Evolutionary conservation across 2,329 filamentous ascomycete genomes (phyloP).

Genomic region (Aspergillus fructus): DNA sequence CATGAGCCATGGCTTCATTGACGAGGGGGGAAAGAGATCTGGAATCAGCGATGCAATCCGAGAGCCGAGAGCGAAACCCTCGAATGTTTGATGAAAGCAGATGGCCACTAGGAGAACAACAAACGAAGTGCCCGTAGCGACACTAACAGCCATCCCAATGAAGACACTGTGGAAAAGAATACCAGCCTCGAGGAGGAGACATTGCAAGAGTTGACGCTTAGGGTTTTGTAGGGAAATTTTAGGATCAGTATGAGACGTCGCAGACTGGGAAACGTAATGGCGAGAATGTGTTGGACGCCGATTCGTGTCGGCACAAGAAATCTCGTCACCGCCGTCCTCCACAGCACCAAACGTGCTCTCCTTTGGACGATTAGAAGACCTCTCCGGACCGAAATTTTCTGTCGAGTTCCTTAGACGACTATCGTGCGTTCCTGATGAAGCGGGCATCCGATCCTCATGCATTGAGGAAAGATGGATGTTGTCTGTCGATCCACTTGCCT

Average conservation of each 20-base stretch:
- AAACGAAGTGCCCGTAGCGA: conserved; percentile 76
- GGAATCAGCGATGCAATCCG: conserved; percentile 76
- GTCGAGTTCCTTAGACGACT: conserved; percentile 14
- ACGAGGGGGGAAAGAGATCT: conserved; percentile 64
- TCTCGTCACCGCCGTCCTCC: conserved; percentile 44
- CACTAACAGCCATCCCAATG: conserved; percentile 82
- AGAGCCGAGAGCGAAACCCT: conserved; percentile 80
- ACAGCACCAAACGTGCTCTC: conserved; percentile 60
- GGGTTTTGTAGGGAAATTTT: conserved; percentile 52
- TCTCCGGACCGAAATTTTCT: conserved; percentile 18
- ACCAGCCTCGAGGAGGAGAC: conserved; percentile 75
- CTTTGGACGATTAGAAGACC: conserved; percentile 35
- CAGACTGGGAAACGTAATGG: conserved; percentile 14
- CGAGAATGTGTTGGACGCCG: conserved; percentile 14
- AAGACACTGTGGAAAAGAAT: conserved; percentile 85
- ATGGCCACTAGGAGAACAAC: conserved; percentile 78
- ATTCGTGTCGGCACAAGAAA: conserved; percentile 16
- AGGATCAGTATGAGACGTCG: conserved; percentile 24
- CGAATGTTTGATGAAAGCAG: conserved; percentile 83
- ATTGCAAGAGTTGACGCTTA: conserved; percentile 70
- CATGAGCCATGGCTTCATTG: conserved; percentile 73
- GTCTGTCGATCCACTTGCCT: conserved; percentile 19
- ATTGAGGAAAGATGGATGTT: conserved; percentile 22
- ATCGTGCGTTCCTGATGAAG: conserved; percentile 11
- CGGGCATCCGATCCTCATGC: conserved; percentile 1